Evolutionary conservation across 1,139 yeast species (phyloP).

Genomic region (Pichia sp.): DNA sequence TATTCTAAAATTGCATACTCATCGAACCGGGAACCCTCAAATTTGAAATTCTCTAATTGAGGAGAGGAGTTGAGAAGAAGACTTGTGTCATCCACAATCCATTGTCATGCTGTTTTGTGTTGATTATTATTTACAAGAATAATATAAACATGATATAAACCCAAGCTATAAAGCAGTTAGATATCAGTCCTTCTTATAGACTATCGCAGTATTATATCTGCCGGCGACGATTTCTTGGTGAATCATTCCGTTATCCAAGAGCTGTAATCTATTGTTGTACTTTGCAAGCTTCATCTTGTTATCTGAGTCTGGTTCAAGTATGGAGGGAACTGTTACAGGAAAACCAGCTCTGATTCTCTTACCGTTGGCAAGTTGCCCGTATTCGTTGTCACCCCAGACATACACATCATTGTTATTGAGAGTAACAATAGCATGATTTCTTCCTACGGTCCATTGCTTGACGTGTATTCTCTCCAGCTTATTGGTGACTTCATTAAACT

Average conservation of each 20-base stretch:
- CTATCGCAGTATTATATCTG: slow-evolving; percentile 54
- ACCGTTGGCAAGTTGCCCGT: slow-evolving; percentile 83
- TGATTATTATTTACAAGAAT: too few species aligned
- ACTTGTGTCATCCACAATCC: too few species aligned
- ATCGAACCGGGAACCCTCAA: too few species aligned
- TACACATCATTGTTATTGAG: slow-evolving; percentile 59
- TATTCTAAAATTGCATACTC: too few species aligned
- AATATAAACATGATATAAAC: too few species aligned
- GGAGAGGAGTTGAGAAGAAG: too few species aligned
- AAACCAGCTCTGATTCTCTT: slow-evolving; percentile 51
- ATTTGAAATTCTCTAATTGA: too few species aligned
- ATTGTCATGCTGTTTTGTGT: too few species aligned
- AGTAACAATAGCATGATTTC: slow-evolving; percentile 58
- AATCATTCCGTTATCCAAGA: slow-evolving; percentile 31
- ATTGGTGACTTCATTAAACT: slow-evolving; percentile 32
- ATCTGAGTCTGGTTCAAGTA: slow-evolving; percentile 44
- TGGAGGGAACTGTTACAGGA: slow-evolving; percentile 49
- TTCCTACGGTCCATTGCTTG: slow-evolving; percentile 51
- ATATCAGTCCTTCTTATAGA: slow-evolving; percentile 32
- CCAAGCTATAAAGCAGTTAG: not conserved
- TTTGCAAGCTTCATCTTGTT: slow-evolving; percentile 18
- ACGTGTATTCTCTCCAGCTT: slow-evolving; percentile 39
- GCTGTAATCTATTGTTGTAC: slow-evolving; percentile 40
- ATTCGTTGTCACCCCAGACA: slow-evolving; percentile 78
- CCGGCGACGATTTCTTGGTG: slow-evolving; percentile 63